Conservation (phyloP, 371 early-diverging fungal genomes). For the Syncephalastrum monosporum region DNA sequence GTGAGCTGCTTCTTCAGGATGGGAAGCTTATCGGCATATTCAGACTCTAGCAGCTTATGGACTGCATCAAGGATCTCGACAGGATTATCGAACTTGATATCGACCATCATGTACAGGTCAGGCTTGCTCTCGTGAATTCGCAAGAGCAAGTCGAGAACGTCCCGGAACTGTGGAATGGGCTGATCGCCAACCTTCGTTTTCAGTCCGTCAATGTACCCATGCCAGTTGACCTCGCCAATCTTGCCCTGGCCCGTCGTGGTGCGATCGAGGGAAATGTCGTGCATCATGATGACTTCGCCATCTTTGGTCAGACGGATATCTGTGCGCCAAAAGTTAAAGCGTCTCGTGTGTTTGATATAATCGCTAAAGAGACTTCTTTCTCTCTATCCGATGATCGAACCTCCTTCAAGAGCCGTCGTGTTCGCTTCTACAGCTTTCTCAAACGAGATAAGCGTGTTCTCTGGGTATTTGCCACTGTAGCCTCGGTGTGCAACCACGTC, state of each 20-base stretch:
- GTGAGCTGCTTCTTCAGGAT: conserved; percentile 44
- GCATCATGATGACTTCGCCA: conserved; percentile 65
- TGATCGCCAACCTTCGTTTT: conserved; percentile 44
- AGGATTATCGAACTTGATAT: conserved; percentile 63
- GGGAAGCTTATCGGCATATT: conserved; percentile 12
- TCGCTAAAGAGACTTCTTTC: not conserved
- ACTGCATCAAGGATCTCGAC: conserved; percentile 44
- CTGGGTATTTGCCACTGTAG: conserved; percentile 58
- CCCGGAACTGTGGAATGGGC: conserved; percentile 54
- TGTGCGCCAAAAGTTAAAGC: conserved; percentile 9
- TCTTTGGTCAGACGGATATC: conserved; percentile 64
- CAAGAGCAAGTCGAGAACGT: conserved; percentile 55
- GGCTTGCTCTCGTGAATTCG: conserved; percentile 38
- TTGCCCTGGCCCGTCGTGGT: conserved; percentile 60
- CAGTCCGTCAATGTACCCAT: conserved; percentile 59
- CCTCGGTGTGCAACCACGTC: conserved; percentile 56
- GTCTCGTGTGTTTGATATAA: conserved; percentile 4
- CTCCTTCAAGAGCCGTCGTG: conserved; percentile 63
- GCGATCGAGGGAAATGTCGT: conserved; percentile 56
- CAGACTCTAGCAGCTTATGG: conserved; percentile 27
- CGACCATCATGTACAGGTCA: conserved; percentile 57
- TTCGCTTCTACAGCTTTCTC: conserved; percentile 56
- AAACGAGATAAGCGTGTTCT: conserved; percentile 63
- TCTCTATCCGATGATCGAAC: conserved; percentile 21
- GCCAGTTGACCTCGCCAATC: conserved; percentile 49